Percentiles rank a stretch among this genome's conserved stretches.
Evolutionary conservation across 306 rosid species (phyloP).

Genomic region (Castanopsis chinensis): DNA sequence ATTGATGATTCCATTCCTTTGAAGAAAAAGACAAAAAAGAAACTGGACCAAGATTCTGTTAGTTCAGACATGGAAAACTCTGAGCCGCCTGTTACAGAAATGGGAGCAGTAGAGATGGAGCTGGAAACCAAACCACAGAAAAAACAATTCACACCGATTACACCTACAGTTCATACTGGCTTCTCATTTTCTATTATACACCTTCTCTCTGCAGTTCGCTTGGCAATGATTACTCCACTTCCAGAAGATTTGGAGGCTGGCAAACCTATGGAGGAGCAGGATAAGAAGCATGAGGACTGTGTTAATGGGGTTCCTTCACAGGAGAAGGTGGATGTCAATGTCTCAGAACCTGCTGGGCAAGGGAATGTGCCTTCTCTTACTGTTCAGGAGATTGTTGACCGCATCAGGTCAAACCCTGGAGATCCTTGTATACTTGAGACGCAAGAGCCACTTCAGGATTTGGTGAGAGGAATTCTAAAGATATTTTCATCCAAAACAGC

Average conservation of each 20-base stretch:
- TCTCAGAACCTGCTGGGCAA: constrained; percentile 48
- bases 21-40: constrained; percentile 72
- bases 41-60: constrained; percentile 51
- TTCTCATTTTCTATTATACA: constrained; percentile 92
- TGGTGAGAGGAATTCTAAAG: constrained; percentile 97
- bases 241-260: constrained; percentile 61
- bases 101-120: constrained; percentile 58
- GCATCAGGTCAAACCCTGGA: constrained; percentile 86
- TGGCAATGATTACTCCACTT: constrained; percentile 75
- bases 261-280: constrained; percentile 49
- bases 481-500: constrained; percentile 95
- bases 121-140: constrained; percentile 83
- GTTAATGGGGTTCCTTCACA: constrained; percentile 39
- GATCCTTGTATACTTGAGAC: constrained; percentile 97
- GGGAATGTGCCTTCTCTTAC: constrained; percentile 55
- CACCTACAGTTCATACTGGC: constrained; percentile 89
- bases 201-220: constrained; percentile 95
- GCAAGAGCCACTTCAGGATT: constrained; percentile 94
- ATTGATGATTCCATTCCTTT: constrained; percentile 43
- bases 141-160: constrained; percentile 71
- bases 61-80: constrained; percentile 61
- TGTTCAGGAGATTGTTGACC: constrained; percentile 80
- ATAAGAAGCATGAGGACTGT: constrained; percentile 39
- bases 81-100: constrained; percentile 50
- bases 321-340: constrained; percentile 39